These are phyloP conservation scores for Nepenthes alata DNA, from an alignment of 179 eudicot species.

Conservation along the genomic window DNA sequence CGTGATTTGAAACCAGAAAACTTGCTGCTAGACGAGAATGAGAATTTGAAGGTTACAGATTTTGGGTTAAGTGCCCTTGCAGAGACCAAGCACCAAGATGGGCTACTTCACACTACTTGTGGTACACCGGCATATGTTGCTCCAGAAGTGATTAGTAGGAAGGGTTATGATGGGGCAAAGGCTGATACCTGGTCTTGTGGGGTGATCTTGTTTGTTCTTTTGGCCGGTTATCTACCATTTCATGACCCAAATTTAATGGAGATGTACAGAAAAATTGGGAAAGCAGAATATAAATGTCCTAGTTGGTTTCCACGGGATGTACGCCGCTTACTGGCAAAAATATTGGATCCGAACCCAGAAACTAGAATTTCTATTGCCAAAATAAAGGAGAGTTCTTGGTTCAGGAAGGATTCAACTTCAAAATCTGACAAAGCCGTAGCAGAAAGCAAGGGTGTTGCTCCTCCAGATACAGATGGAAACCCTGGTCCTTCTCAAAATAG, in stretches of 20 bases:
- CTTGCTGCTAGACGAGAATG: constrained; percentile 16
- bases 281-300: constrained; percentile 15
- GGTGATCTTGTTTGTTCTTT: constrained; percentile 14
- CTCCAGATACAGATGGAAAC: background rate
- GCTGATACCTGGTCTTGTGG: constrained; percentile 22
- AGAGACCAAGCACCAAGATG: constrained; percentile 15
- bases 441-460: background rate
- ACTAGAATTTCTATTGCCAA: constrained; percentile 12
- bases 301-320: constrained; percentile 11
- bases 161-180: constrained; percentile 18
- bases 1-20: constrained; percentile 20
- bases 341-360: constrained; percentile 16
- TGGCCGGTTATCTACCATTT: constrained; percentile 15
- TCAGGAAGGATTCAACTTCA: constrained; percentile 2
- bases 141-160: constrained; percentile 14
- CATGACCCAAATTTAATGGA: constrained; percentile 14
- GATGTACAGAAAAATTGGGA: constrained; percentile 13
- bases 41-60: constrained; percentile 15
- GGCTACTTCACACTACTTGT: constrained; percentile 17
- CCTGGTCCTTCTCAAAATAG: constrained; percentile 3
- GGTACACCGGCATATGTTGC: constrained; percentile 26
- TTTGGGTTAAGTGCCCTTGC: constrained; percentile 16
- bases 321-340: constrained; percentile 1
- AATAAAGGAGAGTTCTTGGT: constrained; percentile 14
- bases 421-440: constrained; percentile 1